Evolutionary conservation across 306 rosid genomes (phyloP).

Genomic region (Macrotyloma uniflorum): DNA sequence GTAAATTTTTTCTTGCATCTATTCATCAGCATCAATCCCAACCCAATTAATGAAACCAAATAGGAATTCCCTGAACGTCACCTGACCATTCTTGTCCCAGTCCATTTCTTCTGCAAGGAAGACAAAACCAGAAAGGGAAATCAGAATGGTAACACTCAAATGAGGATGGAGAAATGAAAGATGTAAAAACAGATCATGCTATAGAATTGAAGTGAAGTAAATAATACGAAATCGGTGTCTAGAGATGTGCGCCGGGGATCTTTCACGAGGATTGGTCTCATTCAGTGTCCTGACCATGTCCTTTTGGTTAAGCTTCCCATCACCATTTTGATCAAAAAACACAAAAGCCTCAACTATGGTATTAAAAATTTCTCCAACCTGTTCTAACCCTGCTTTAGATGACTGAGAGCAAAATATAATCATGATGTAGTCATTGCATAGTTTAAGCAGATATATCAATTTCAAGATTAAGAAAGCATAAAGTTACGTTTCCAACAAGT

Average conservation of each 20-base stretch:
- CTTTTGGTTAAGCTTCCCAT: constrained; percentile 76
- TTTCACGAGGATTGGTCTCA: constrained; percentile 67
- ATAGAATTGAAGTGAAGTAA: constrained; percentile 34
- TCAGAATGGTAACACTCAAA: background rate
- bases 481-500: constrained; percentile 31
- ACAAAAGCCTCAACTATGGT: constrained; percentile 69
- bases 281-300: constrained; percentile 75
- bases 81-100: constrained; percentile 81
- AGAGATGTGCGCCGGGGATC: constrained; percentile 75
- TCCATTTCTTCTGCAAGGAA: constrained; percentile 76
- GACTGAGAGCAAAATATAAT: constrained; percentile 48
- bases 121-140: constrained; percentile 1
- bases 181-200: constrained; percentile 17
- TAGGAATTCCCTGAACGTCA: constrained; percentile 81
- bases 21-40: constrained; percentile 77
- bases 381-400: constrained; percentile 57
- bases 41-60: constrained; percentile 86
- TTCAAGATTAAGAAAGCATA: constrained; percentile 31
- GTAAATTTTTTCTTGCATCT: constrained; percentile 34
- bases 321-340: constrained; percentile 78
- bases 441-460: constrained; percentile 8
- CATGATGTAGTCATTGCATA: constrained; percentile 10
- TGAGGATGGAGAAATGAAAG: background rate
- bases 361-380: constrained; percentile 72
- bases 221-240: constrained; percentile 65